Conservation (phyloP, 2,329 filamentous ascomycete species). For the Mariannaea sp. region DNA sequence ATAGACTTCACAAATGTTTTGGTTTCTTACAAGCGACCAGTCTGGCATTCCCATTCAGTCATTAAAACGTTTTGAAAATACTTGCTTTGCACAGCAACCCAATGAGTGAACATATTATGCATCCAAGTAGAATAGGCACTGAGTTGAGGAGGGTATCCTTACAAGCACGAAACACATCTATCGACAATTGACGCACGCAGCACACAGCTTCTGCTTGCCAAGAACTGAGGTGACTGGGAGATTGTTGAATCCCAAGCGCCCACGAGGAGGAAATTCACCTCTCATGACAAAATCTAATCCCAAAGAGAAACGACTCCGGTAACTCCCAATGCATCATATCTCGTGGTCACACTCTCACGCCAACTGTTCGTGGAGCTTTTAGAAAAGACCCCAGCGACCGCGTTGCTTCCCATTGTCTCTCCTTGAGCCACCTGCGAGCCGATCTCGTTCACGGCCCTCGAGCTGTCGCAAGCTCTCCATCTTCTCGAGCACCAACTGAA, state of each 20-base stretch:
- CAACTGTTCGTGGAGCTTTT: constrained; percentile 14
- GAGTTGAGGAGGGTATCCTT: constrained; percentile 42
- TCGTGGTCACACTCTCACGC: constrained; percentile 24
- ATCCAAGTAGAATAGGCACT: constrained; percentile 7
- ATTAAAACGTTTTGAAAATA: constrained; percentile 4
- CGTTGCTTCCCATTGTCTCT: constrained; percentile 47
- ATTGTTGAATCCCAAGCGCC: constrained; percentile 11
- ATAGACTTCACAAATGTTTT: too few species aligned
- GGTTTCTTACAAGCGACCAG: too few species aligned
- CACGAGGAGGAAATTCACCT: constrained; percentile 3
- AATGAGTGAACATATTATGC: not conserved
- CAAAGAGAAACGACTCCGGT: constrained; percentile 36
- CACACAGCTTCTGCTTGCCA: constrained; percentile 12
- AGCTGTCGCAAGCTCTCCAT: constrained; percentile 89
- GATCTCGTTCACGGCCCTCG: constrained; percentile 72
- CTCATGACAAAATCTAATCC: constrained; percentile 30
- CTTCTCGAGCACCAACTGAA: constrained; percentile 92
- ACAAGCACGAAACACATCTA: constrained; percentile 28
- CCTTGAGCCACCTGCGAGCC: constrained; percentile 34
- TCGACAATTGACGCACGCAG: constrained; percentile 24
- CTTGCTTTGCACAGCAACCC: constrained; percentile 3
- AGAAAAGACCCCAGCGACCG: constrained; percentile 57
- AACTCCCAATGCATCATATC: constrained; percentile 40
- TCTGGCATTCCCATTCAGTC: too few species aligned
- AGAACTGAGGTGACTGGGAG: constrained; percentile 1